Percentiles rank a stretch among this genome's conserved stretches.
Evolutionary conservation across 805 yeast genomes (phyloP).

Genomic region (Ogataea corticis): DNA sequence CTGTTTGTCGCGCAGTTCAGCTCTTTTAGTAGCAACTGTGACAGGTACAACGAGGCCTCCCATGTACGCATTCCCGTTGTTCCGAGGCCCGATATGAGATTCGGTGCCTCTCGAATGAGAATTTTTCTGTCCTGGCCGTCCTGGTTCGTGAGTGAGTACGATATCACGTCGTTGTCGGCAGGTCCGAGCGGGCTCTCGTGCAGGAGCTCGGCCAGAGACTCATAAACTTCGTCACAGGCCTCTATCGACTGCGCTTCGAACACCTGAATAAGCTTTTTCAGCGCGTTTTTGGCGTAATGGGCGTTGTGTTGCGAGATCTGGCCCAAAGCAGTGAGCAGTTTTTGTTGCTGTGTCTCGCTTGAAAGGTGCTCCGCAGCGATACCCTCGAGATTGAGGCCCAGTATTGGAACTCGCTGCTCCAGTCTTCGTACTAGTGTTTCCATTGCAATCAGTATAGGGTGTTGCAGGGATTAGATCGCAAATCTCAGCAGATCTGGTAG

Average conservation of each 20-base stretch:
- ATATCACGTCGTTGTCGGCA: conserved; percentile 39
- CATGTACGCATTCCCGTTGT: conserved; percentile 91
- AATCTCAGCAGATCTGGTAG: not conserved
- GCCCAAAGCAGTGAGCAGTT: conserved; percentile 22
- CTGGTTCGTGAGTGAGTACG: conserved; percentile 33
- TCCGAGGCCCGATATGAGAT: conserved; percentile 67
- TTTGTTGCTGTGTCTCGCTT: conserved; percentile 23
- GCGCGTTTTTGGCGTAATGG: conserved; percentile 49
- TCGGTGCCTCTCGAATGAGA: conserved; percentile 58
- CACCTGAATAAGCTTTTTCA: conserved; percentile 41
- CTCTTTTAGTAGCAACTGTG: conserved; percentile 45
- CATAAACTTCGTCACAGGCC: conserved; percentile 46
- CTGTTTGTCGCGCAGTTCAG: conserved; percentile 1
- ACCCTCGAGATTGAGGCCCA: conserved; percentile 11
- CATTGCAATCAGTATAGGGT: conserved; percentile 11
- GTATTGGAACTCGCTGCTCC: conserved; percentile 33
- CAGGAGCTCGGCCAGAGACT: conserved; percentile 38
- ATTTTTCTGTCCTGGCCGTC: conserved; percentile 19
- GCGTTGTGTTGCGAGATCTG: conserved; percentile 42
- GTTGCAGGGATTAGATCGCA: not conserved
- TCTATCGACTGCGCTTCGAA: conserved; percentile 34
- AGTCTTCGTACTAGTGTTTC: conserved; percentile 26
- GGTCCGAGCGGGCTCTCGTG: conserved; percentile 36
- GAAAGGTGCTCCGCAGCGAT: not conserved
- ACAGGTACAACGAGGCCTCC: conserved; percentile 82